phyloP scores from a whole-genome alignment of 257 asterid species.

The Nicotiana knightiana region DNA sequence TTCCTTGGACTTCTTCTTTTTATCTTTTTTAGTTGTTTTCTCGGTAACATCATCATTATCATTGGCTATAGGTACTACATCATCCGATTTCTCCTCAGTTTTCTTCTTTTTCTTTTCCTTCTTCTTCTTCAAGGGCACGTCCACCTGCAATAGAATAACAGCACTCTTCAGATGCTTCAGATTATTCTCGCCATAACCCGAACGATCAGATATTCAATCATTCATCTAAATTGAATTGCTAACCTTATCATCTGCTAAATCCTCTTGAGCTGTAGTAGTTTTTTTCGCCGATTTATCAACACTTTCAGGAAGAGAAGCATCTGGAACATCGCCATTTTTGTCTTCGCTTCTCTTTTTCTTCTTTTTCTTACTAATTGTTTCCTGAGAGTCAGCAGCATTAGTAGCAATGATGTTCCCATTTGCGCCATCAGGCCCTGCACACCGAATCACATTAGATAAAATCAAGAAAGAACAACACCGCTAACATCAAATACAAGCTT shows the following conservation, averaged over 20 bases:
- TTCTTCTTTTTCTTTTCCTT: constrained; percentile 44
- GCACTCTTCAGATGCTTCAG: constrained; percentile 23
- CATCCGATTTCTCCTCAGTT: constrained; percentile 20
- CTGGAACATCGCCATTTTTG: neutral
- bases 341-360: constrained; percentile 39
- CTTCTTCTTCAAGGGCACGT: constrained; percentile 25
- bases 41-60: constrained; percentile 16
- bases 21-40: constrained; percentile 24
- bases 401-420: constrained; percentile 21
- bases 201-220: neutral
- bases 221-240: constrained; percentile 15
- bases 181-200: constrained; percentile 4
- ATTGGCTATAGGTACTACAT: constrained; percentile 4
- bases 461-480: neutral
- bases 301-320: constrained; percentile 1
- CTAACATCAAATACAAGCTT: neutral
- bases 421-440: constrained; percentile 22
- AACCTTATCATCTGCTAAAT: neutral
- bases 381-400: constrained; percentile 22
- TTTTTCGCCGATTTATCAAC: neutral
- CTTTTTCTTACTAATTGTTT: constrained; percentile 33
- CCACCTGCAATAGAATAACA: constrained; percentile 21
- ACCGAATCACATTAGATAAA: neutral
- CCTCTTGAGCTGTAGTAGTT: neutral
- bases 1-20: constrained; percentile 31